These are phyloP conservation scores for Solanum sitiens DNA, from an alignment of 257 asterid genomes.

Conservation along the genomic window DNA sequence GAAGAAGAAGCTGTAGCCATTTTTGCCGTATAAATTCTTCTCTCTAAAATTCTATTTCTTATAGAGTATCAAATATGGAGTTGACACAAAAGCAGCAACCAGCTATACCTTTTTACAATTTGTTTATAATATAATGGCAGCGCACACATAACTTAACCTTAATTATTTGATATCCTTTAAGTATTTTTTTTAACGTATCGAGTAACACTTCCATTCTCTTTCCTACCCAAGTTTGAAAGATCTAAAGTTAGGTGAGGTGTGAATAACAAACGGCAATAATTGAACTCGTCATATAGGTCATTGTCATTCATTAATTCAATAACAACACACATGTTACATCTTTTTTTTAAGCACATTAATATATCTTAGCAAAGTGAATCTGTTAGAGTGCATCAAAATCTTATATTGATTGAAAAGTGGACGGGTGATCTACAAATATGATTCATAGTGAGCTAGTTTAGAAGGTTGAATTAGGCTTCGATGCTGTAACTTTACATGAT, in stretches of 20 bases:
- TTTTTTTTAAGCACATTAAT: neutral
- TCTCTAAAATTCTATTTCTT: neutral
- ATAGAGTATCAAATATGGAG: neutral
- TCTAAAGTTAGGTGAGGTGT: neutral
- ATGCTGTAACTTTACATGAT: too few species aligned
- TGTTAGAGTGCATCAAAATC: too few species aligned
- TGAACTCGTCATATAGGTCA: neutral
- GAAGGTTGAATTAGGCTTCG: accelerated
- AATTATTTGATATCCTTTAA: neutral
- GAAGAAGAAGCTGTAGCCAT: neutral
- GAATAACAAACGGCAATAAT: neutral
- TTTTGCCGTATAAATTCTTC: neutral
- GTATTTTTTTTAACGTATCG: neutral
- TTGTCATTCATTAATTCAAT: neutral
- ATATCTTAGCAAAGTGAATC: neutral
- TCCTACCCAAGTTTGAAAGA: neutral
- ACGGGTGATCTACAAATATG: accelerated
- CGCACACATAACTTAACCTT: neutral
- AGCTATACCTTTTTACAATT: neutral
- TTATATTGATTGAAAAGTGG: too few species aligned
- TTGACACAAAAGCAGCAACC: neutral
- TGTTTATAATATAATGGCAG: neutral
- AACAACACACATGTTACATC: neutral
- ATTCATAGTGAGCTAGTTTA: accelerated
- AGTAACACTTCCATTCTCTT: neutral